Percentiles rank a stretch among this genome's conserved stretches.
Conservation (phyloP, 352 stramenopile species). For the Pythium dissimile region DNA sequence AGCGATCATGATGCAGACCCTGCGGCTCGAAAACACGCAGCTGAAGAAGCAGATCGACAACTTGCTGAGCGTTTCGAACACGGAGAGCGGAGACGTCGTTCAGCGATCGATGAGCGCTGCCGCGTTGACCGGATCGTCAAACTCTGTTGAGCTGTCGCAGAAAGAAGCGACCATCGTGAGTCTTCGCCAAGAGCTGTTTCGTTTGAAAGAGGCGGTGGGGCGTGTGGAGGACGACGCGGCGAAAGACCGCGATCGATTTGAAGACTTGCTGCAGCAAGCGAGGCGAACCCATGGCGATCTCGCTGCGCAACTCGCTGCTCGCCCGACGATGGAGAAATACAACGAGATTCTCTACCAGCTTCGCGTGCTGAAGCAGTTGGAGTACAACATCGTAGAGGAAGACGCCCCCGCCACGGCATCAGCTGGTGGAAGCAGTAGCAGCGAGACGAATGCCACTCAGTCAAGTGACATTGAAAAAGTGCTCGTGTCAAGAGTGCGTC, state of each 20-base stretch:
- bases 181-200: constrained; percentile 57
- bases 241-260: constrained; percentile 30
- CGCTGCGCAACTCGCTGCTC: constrained; percentile 34
- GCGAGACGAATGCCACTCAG: constrained; percentile 13
- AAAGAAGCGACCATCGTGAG: constrained; percentile 47
- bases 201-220: constrained; percentile 44
- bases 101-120: not conserved
- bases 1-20: constrained; percentile 61
- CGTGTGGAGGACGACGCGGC: constrained; percentile 19
- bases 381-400: constrained; percentile 83
- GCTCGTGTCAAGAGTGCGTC: constrained; percentile 58
- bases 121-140: not conserved
- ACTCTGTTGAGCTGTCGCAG: constrained; percentile 36
- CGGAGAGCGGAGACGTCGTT: not conserved
- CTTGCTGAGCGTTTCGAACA: constrained; percentile 31
- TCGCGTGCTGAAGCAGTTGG: constrained; percentile 90
- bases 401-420: constrained; percentile 25
- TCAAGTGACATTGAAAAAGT: constrained; percentile 55
- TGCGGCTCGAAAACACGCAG: constrained; percentile 80
- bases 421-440: constrained; percentile 24
- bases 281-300: constrained; percentile 33
- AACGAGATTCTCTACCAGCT: constrained; percentile 89
- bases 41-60: constrained; percentile 87
- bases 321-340: constrained; percentile 83
- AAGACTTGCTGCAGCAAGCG: constrained; percentile 29